A percentile compares a stretch with the other conserved stretches of the same genome.
Evolutionary conservation across 495 filamentous ascomycete genomes (phyloP).

Genomic region (Penicillium dipodomyicola): DNA sequence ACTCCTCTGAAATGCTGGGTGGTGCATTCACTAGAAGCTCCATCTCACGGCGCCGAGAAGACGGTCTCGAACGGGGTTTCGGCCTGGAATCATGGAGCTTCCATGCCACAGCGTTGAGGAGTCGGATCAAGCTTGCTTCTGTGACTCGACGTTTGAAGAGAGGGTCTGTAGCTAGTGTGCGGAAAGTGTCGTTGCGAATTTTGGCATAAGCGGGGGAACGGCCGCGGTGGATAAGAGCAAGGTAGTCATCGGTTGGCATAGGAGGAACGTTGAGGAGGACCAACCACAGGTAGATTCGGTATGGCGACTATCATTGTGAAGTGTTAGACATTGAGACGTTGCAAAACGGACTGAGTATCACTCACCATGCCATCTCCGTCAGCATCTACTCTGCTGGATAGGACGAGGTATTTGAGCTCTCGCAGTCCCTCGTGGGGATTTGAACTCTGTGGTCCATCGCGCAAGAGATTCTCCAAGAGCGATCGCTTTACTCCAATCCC

Average conservation of each 20-base stretch:
- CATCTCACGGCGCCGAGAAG: conserved; percentile 39
- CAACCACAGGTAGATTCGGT: conserved; percentile 94
- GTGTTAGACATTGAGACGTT: conserved; percentile 11
- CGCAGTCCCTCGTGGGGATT: conserved; percentile 65
- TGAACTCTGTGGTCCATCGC: conserved; percentile 70
- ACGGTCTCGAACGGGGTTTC: conserved; percentile 39
- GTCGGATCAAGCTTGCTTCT: conserved; percentile 88
- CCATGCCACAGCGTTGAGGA: conserved; percentile 97
- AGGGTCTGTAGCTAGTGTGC: conserved; percentile 91
- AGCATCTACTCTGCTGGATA: conserved; percentile 75
- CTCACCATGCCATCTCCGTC: conserved; percentile 88
- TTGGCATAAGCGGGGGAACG: conserved; percentile 93
- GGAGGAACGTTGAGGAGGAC: conserved; percentile 84
- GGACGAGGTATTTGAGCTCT: conserved; percentile 70
- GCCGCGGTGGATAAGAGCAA: conserved; percentile 85
- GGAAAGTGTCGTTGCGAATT: conserved; percentile 97
- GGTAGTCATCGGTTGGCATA: conserved; percentile 79
- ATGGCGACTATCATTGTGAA: conserved; percentile 62
- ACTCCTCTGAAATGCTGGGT: conserved; percentile 47
- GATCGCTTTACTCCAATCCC: conserved; percentile 60
- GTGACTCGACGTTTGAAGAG: conserved; percentile 93
- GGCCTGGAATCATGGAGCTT: conserved; percentile 75
- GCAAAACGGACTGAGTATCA: neutral
- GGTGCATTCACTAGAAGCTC: conserved; percentile 43
- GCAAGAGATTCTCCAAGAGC: conserved; percentile 59